Percentiles rank a stretch among this genome's conserved stretches.
phyloP scores from a whole-genome alignment of 371 early-diverging fungal genomes.

The Circinella minor region DNA sequence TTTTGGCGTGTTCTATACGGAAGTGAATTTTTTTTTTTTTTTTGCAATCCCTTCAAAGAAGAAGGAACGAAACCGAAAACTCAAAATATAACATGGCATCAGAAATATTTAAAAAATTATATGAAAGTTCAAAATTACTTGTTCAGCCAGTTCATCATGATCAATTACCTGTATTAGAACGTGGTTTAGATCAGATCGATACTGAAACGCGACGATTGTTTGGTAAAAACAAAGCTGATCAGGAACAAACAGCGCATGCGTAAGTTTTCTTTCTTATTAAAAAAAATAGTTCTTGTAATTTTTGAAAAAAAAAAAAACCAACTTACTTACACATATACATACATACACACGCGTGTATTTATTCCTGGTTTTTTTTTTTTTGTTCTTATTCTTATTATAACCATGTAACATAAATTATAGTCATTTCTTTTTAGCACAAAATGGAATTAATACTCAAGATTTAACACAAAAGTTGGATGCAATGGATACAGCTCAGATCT shows the following conservation, averaged over 20 bases:
- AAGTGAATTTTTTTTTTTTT: no score
- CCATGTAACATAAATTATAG: conserved; percentile 22
- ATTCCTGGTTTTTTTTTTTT: not conserved
- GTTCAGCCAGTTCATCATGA: conserved; percentile 12
- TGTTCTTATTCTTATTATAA: not conserved
- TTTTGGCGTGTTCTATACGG: no score
- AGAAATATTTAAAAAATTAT: conserved; percentile 26
- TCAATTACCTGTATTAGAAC: conserved; percentile 13
- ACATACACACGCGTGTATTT: no score
- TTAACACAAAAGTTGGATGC: conserved; percentile 60
- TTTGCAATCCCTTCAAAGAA: no score
- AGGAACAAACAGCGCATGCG: conserved; percentile 27
- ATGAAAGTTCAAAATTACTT: conserved; percentile 26
- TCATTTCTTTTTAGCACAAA: conserved; percentile 69
- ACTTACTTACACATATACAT: no score
- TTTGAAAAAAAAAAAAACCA: not conserved
- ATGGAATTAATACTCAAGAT: conserved; percentile 76
- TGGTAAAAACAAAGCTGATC: conserved; percentile 20
- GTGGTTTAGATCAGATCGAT: conserved; percentile 18
- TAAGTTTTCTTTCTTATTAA: conserved; percentile 14
- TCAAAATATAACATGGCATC: conserved; percentile 4
- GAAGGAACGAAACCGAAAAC: no score
- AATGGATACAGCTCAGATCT: conserved; percentile 67
- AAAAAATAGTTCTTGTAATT: not conserved
- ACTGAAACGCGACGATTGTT: conserved; percentile 16